These are phyloP conservation scores for Schizosaccharomyces octosporus DNA, from an alignment of 805 yeast species.

Conservation along the genomic window DNA sequence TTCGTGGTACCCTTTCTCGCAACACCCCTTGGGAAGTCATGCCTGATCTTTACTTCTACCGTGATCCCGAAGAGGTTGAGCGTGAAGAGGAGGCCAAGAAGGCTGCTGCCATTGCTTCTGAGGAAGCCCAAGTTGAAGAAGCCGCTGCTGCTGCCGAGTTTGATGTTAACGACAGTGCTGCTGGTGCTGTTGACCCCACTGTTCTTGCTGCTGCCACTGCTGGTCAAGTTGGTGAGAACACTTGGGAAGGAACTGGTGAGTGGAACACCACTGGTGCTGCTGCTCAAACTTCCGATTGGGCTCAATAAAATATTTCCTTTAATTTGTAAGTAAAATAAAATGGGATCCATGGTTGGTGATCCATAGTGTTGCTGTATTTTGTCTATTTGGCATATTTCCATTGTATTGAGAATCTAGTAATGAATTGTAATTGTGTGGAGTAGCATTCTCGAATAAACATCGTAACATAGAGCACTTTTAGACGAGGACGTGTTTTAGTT, in stretches of 20 bases:
- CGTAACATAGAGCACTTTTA: too few species aligned
- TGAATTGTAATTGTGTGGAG: too few species aligned
- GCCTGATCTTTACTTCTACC: conserved; percentile 99
- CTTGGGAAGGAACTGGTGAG: conserved; percentile 1
- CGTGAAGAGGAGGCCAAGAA: conserved; percentile 25
- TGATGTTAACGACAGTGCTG: conserved; percentile 6
- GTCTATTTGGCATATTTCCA: too few species aligned
- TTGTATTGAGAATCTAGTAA: too few species aligned
- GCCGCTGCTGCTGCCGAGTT: conserved; percentile 39
- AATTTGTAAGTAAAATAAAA: neutral
- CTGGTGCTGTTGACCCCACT: conserved; percentile 30
- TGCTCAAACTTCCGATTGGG: conserved; percentile 2
- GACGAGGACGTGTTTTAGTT: too few species aligned
- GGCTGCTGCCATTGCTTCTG: conserved; percentile 27
- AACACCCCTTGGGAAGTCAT: conserved; percentile 91
- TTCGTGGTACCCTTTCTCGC: conserved; percentile 95
- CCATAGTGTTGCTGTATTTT: neutral
- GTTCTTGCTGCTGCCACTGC: conserved; percentile 10
- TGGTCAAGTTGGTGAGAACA: conserved; percentile 1
- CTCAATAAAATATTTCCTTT: neutral
- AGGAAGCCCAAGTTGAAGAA: conserved; percentile 24
- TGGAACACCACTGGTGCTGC: conserved; percentile 2
- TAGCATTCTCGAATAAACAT: too few species aligned
- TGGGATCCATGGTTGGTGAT: neutral
- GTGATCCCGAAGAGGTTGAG: conserved; percentile 99